Percentiles rank a stretch among this genome's conserved stretches.
Evolutionary conservation across 2,329 filamentous ascomycete genomes (phyloP).

Genomic region (Massarina eburnea): DNA sequence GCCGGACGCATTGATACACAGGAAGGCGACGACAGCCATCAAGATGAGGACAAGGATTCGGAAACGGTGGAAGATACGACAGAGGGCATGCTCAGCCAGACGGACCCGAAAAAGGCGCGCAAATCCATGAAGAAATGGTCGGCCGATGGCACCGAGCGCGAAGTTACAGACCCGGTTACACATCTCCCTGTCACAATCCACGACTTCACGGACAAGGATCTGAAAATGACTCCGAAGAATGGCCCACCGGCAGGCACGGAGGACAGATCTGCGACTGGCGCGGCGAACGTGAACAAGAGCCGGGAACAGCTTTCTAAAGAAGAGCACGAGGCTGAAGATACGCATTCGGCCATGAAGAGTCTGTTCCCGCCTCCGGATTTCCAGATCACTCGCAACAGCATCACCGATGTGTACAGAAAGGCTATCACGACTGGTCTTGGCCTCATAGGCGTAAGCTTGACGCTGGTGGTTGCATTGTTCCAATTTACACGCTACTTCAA

Average conservation of each 20-base stretch:
- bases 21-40: conserved; percentile 17
- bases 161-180: conserved; percentile 73
- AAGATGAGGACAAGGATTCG: conserved; percentile 23
- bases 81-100: conserved; percentile 38
- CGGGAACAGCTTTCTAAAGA: conserved; percentile 49
- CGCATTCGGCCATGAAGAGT: conserved; percentile 50
- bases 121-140: conserved; percentile 54
- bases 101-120: conserved; percentile 50
- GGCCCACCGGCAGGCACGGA: conserved; percentile 45
- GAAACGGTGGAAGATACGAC: conserved; percentile 48
- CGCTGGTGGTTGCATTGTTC: conserved; percentile 38
- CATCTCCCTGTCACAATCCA: conserved; percentile 69
- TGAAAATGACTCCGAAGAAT: conserved; percentile 54
- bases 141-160: conserved; percentile 52
- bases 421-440: conserved; percentile 42
- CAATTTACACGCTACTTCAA: conserved; percentile 33
- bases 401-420: conserved; percentile 48
- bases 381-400: conserved; percentile 47
- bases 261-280: conserved; percentile 47
- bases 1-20: conserved; percentile 24
- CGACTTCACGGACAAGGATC: conserved; percentile 66
- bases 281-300: conserved; percentile 49
- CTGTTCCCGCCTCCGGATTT: conserved; percentile 59
- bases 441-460: conserved; percentile 27
- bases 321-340: conserved; percentile 43